Evolutionary conservation across 345 rosid species (phyloP).

Genomic region (Cardamine chenopodiifolia): DNA sequence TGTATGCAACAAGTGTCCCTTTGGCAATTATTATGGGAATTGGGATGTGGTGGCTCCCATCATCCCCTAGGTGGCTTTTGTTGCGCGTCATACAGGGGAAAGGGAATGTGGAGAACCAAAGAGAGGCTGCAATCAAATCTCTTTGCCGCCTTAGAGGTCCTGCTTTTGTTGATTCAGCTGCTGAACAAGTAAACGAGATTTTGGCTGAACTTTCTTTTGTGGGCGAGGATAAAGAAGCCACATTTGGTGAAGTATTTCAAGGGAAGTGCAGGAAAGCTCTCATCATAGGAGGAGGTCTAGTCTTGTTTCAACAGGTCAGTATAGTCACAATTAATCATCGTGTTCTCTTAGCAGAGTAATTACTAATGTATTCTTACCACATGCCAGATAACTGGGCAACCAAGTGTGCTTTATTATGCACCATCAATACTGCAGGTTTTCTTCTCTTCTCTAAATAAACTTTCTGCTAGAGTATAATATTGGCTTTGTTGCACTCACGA

Average conservation of each 20-base stretch:
- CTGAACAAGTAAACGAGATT: conserved; percentile 70
- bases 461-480: conserved; percentile 5
- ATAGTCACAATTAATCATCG: not conserved
- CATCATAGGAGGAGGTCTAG: conserved; percentile 79
- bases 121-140: conserved; percentile 64
- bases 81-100: conserved; percentile 78
- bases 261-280: conserved; percentile 94
- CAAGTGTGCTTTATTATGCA: conserved; percentile 95
- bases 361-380: conserved; percentile 15
- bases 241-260: conserved; percentile 62
- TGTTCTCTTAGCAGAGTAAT: conserved; percentile 3
- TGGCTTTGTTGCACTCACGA: conserved; percentile 11
- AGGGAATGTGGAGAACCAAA: conserved; percentile 66
- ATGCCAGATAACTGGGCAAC: conserved; percentile 94
- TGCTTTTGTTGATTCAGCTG: conserved; percentile 67
- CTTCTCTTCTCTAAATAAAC: conserved; percentile 16
- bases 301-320: conserved; percentile 91
- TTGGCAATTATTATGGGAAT: conserved; percentile 83
- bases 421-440: conserved; percentile 84
- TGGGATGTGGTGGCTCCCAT: conserved; percentile 96
- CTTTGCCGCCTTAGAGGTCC: conserved; percentile 77
- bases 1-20: conserved; percentile 80
- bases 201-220: conserved; percentile 64
- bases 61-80: conserved; percentile 94
- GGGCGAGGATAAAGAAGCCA: conserved; percentile 70